Base-by-base conservation (phyloP, 768 basidiomycete genomes). In the Terana coerulea region DNA sequence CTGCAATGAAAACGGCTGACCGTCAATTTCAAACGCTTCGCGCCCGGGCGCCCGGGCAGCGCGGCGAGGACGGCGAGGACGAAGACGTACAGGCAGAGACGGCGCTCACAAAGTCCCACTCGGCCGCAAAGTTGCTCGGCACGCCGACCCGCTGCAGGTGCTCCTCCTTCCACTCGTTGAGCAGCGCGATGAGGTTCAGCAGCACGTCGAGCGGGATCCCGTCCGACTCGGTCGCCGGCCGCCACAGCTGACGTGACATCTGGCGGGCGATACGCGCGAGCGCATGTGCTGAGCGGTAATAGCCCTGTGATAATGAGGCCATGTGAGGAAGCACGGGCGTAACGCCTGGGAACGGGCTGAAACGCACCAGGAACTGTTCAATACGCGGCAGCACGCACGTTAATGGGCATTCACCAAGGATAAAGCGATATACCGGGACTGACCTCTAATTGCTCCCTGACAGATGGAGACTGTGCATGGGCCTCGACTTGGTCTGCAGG, bases 101-200 rank as follows among this genome's bases (percentile, higher is more conserved):
- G n/a, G 83, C 84, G 19, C 78, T 76, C 39, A 94, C 83, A 60
- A 95, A 98, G 61, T 97, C 91, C 93, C 94, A 95, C 54, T 86
- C 81, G 1, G 81, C 80, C 49, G 86, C 83, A 65, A 91, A 88
- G 64, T 88, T 86, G 48, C 78, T 81, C 9, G 94, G 93, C 33
- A 95, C 92, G 22, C 94, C 93, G 25, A 95, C 90, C 40, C 78
- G 75, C 35, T 75, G 76, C 30, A 97, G 76, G 61, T 86, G 86
- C 31, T 83, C 72, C 26, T 87, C 84, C 54, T 87, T 75, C 93
- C 93, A 95, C 40, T 79, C 73, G 47, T 73, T 69, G 21, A 91
- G 77, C 10, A 77, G 69, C 15, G 72, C 68, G 11, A 83, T 77
- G 59, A 88, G 79, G 1, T 67, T 69, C 41, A 72, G 68, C 3